Base-by-base conservation (phyloP, 768 basidiomycete species). In the Tricholoma bakamatsutake region DNA sequence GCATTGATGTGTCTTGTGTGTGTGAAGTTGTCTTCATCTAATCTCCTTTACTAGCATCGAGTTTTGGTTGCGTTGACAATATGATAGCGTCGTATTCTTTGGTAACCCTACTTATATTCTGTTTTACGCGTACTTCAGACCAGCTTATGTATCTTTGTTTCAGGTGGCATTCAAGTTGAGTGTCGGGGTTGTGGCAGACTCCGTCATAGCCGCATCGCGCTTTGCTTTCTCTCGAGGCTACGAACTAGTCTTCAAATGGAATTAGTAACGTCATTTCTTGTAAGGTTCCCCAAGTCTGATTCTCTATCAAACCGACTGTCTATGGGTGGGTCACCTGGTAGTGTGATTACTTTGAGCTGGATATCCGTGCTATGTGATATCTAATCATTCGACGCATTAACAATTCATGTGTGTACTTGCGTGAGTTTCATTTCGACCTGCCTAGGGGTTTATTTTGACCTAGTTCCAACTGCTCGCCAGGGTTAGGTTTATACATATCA, bases 161-260 rank as follows among this genome's bases (percentile, higher is more conserved):
- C 0, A 67, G 13, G 84, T 77, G 0, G 74, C 73, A 17, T 27
- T 76, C 4, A 71, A 82, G 0, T 71, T 87, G 2, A 74, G 69
- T n/a, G 58, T 77, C 17, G 79, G 81, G 1, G 73, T 79, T 42
- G 33, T 73, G 6, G 78, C 80, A 8, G 85, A 87, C 64, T 60
- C 80, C 3, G 55, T 73, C 30, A 83, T 79, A 30, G 80, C 84
- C 4, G 21, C 21, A 64, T 63, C 0, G 70, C 83, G 3, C 73
- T 86, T 11, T 80, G 77, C 57, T 81, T 66, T 59, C 84, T 81
- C 67, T 69, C 86, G 58, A 73, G 63, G 52, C 71, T 85, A 59
- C 73, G 81, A 47, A 80, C 80, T 0, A 80, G 76, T n/a, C 76
- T 77, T 56, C 61, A 68, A 54, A 66, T 64, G 77, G 4, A 45